Evolutionary conservation across 805 yeast genomes (phyloP), one percentile per base, ranked within the genome.

Genomic region (Metschnikowia proteae): DNA sequence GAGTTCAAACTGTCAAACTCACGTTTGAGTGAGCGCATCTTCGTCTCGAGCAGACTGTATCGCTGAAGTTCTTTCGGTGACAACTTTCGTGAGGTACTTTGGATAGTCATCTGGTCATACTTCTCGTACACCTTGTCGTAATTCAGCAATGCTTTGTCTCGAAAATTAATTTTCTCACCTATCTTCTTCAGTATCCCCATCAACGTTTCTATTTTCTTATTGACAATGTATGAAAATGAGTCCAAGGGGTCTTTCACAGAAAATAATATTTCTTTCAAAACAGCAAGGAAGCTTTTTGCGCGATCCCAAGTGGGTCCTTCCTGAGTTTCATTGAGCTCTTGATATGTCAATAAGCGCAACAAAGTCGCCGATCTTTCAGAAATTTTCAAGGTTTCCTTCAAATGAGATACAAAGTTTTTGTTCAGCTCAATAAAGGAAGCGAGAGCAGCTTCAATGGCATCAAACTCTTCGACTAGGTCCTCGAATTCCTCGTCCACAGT

Each of bases 401-500:
- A 51, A 3, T 43, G 11, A 49, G 35, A 6, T 41, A 45, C 38
- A 30, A 40, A 50, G 44, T 39, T 22, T 42, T 42, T 23, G 45
- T 51, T 29, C 45, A 47, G 34, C n/a, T 46, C 48, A 33, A 50
- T 17, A 17, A 54, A 43, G 10, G 51, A 53, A 5, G 26, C 25
- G 34, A 53, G 51, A 4, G 53, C 50, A 7, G 48, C 45, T 6
- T 48, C 48, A 26, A 50, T 47, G 7, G 54, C 57, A 8, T 56
- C 59, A 25, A 68, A 57, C 29, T 57, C 59, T 34, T 51, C 51
- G 2, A 51, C 41, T 13, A 68, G 48, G 25, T 58, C 50, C 9
- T 72, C 70, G 48, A 70, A 71, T 26, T 66, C 71, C 43, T 68
- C 73, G 52, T 74, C 79, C 68, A 23, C 61, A 52, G 62, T 68